Percentiles rank a stretch among this genome's conserved stretches.
Conservation (phyloP, 352 stramenopile species). For the Phytophthora rubi region DNA sequence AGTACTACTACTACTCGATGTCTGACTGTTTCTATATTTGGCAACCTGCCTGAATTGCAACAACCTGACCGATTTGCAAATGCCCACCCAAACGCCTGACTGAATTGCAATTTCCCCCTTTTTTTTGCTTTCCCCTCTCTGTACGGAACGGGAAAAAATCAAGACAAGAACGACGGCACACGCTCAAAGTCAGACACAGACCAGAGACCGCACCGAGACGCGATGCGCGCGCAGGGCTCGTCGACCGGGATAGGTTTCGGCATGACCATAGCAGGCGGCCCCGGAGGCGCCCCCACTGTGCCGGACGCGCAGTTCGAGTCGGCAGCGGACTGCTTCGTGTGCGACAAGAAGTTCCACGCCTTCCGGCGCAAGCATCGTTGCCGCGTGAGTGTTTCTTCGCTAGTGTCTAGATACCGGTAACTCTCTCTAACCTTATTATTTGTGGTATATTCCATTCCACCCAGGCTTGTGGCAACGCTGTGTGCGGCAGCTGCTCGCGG, state of each 20-base stretch:
- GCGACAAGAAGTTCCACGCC: conserved; percentile 87
- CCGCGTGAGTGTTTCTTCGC: conserved; percentile 43
- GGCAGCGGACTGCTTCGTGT: conserved; percentile 73
- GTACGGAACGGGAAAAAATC: conserved; percentile 22
- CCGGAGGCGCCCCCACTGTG: conserved; percentile 28
- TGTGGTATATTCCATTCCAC: not conserved
- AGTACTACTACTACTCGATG: no score
- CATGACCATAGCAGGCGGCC: conserved; percentile 24
- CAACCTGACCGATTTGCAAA: no score
- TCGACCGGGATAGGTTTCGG: conserved; percentile 31
- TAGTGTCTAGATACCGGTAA: not conserved
- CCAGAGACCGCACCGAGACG: conserved; percentile 1
- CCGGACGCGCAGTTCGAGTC: conserved; percentile 63
- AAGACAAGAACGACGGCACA: conserved; percentile 27
- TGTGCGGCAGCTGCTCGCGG: conserved; percentile 76
- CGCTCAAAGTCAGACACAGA: conserved; percentile 1
- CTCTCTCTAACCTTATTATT: not conserved
- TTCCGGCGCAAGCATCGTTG: conserved; percentile 88
- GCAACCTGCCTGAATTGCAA: no score
- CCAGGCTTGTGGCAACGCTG: conserved; percentile 80
- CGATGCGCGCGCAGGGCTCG: conserved; percentile 33
- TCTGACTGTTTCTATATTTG: no score
- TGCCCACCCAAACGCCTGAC: no score
- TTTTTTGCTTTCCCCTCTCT: conserved; percentile 8
- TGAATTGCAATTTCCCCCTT: no score